A percentile compares a stretch with the other conserved stretches of the same genome.
These are phyloP conservation scores for Morella rubra DNA, from an alignment of 306 rosid genomes.

Conservation along the genomic window DNA sequence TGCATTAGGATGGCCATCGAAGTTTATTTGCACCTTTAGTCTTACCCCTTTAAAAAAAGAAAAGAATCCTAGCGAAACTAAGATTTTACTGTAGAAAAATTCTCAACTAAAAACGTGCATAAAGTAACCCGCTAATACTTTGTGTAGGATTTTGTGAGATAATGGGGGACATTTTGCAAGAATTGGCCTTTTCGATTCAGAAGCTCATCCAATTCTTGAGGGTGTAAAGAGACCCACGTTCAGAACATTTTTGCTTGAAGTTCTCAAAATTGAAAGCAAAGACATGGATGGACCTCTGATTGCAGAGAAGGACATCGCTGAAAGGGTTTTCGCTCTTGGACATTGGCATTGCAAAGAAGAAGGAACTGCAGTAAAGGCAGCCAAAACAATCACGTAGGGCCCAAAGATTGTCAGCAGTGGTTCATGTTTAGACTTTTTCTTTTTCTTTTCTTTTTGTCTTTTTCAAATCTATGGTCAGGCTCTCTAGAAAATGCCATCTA, in stretches of 20 bases:
- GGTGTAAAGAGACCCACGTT: conserved; percentile 56
- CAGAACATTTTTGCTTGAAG: conserved; percentile 61
- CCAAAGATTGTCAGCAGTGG: conserved; percentile 3
- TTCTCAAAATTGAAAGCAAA: conserved; percentile 42
- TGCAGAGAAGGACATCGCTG: conserved; percentile 57
- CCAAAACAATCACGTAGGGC: conserved; percentile 77
- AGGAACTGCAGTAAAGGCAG: conserved; percentile 58
- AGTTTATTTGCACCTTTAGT: too few relatives aligned
- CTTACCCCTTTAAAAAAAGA: too few relatives aligned
- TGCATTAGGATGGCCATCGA: background rate
- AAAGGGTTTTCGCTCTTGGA: conserved; percentile 53
- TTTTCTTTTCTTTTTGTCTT: background rate
- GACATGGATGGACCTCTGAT: conserved; percentile 33
- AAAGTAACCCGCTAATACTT: background rate
- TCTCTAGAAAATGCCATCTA: background rate
- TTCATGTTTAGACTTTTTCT: background rate
- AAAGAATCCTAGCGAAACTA: too few relatives aligned
- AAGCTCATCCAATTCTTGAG: conserved; percentile 57
- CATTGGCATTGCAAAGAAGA: conserved; percentile 69
- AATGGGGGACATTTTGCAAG: conserved; percentile 80
- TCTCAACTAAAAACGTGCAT: background rate
- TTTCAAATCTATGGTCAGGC: conserved; percentile 1
- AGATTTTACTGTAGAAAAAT: background rate
- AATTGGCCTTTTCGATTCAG: conserved; percentile 65
- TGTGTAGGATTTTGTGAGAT: conserved; percentile 71